Conservation (phyloP, 106 monocot genomes). For the Dendrobium nobile region DNA sequence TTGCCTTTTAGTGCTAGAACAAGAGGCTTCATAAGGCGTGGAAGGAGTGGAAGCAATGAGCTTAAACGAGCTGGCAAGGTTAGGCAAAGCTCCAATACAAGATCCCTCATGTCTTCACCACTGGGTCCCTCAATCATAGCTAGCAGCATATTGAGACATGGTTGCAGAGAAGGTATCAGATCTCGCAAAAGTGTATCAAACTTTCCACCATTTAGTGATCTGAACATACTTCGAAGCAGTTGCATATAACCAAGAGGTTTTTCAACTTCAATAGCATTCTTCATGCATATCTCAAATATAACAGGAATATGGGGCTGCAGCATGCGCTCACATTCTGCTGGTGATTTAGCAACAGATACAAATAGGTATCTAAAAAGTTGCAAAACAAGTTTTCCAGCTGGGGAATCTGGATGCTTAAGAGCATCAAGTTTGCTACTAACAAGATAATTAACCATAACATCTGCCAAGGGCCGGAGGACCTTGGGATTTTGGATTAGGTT, state of each 20-base stretch:
- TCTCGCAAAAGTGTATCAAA: constrained; percentile 90
- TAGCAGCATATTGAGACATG: constrained; percentile 91
- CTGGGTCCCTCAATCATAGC: constrained; percentile 89
- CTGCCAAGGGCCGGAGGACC: constrained; percentile 84
- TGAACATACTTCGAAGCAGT: constrained; percentile 82
- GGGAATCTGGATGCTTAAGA: constrained; percentile 88
- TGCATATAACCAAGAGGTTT: constrained; percentile 98
- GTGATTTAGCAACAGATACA: constrained; percentile 80
- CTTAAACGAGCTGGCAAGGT: constrained; percentile 93
- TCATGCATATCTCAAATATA: constrained; percentile 98
- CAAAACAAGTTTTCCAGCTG: constrained; percentile 89
- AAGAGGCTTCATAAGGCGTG: constrained; percentile 88
- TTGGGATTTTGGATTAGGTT: constrained; percentile 74
- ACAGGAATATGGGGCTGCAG: constrained; percentile 88
- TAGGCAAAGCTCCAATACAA: constrained; percentile 85
- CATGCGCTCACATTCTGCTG: constrained; percentile 83
- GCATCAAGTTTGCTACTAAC: constrained; percentile 82
- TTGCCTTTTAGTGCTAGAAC: constrained; percentile 89
- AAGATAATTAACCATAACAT: constrained; percentile 92
- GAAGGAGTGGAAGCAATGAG: constrained; percentile 98
- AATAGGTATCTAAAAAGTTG: constrained; percentile 89
- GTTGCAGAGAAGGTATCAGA: constrained; percentile 86
- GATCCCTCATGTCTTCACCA: constrained; percentile 92
- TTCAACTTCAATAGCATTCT: constrained; percentile 89
- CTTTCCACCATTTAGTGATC: constrained; percentile 79